phyloP scores from a whole-genome alignment of 2,329 filamentous ascomycete species.

The Hymenoscyphus fructigenus region DNA sequence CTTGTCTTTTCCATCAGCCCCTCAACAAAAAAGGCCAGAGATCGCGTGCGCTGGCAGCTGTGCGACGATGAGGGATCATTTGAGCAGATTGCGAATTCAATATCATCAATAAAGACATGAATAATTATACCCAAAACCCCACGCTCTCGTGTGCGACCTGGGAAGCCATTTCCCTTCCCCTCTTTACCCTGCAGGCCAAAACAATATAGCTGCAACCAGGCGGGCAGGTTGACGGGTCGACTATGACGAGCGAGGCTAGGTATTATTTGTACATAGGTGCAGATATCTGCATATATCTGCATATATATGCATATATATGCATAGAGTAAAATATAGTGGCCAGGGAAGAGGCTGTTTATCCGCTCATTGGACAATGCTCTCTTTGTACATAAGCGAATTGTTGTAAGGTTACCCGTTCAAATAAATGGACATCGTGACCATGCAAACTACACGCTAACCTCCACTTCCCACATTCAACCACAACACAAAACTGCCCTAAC shows the following conservation, averaged over 20 bases:
- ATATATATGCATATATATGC: neutral
- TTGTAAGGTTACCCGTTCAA: too few species aligned
- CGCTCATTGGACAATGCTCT: slow-evolving; percentile 1
- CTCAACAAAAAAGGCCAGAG: neutral
- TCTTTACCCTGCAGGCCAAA: neutral
- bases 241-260: slow-evolving; percentile 1
- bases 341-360: neutral
- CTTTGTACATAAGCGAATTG: neutral
- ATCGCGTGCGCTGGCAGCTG: slow-evolving; percentile 2
- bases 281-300: neutral
- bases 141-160: neutral
- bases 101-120: neutral
- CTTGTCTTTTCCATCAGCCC: neutral
- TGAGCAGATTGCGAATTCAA: neutral
- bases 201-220: neutral
- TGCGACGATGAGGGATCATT: neutral
- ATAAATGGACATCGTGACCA: neutral
- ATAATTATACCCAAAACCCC: neutral
- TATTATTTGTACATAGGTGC: neutral
- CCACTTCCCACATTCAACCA: slow-evolving; percentile 1
- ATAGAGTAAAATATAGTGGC: neutral
- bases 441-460: neutral
- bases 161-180: neutral
- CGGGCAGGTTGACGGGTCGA: neutral
- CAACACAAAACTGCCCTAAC: neutral